These are phyloP conservation scores for Oropetium thomaeum DNA, from an alignment of 176 grass and related monocot genomes.

Conservation along the genomic window DNA sequence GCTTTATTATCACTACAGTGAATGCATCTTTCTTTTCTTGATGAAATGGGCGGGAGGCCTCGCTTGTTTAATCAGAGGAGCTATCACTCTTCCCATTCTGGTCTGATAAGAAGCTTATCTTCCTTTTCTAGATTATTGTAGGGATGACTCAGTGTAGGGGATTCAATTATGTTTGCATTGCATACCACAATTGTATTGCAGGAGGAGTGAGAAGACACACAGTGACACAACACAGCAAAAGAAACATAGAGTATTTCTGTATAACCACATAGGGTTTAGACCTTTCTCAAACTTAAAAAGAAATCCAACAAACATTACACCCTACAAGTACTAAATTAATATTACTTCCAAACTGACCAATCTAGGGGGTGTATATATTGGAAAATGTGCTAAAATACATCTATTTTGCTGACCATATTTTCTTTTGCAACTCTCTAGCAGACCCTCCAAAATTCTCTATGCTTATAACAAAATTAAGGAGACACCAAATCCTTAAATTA, in stretches of 20 bases:
- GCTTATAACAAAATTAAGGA: neutral
- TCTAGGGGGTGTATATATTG: neutral
- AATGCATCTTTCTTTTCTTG: neutral
- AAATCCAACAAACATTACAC: neutral
- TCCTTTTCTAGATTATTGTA: conserved; percentile 32
- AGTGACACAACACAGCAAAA: neutral
- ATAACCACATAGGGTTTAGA: neutral
- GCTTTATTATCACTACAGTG: neutral
- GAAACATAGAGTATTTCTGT: neutral
- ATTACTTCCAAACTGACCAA: neutral
- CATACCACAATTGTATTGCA: neutral
- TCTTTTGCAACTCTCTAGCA: neutral
- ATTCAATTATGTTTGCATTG: neutral
- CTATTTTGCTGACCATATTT: conserved; percentile 4
- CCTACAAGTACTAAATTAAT: neutral
- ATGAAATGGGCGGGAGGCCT: neutral
- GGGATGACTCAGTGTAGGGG: conserved; percentile 8
- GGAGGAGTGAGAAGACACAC: neutral
- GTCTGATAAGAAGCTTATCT: conserved; percentile 22
- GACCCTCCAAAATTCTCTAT: neutral
- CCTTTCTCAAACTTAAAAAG: neutral
- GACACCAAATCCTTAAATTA: neutral
- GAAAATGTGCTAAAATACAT: neutral
- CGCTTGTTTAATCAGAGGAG: conserved; percentile 1
- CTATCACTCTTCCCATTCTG: conserved; percentile 29